These are phyloP conservation scores for Microthlaspi erraticum DNA, from an alignment of 345 rosid genomes.

Conservation along the genomic window DNA sequence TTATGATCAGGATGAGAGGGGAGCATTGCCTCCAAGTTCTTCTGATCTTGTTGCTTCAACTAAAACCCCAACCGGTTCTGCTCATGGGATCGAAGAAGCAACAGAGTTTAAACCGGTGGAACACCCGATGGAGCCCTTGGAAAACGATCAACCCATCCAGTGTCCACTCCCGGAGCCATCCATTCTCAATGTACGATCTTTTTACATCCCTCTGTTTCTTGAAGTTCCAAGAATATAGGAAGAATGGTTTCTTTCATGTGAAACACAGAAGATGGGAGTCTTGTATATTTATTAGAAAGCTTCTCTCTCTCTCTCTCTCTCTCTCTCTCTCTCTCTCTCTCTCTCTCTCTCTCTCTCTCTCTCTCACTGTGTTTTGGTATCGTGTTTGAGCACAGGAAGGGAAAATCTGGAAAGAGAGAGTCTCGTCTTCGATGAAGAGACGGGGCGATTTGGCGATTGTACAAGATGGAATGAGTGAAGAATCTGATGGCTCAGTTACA, in stretches of 20 bases:
- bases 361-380: background rate
- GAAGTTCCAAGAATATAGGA: background rate
- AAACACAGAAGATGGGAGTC: background rate
- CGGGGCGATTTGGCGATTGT: slow-evolving; percentile 64
- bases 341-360: background rate
- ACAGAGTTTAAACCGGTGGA: slow-evolving; percentile 93
- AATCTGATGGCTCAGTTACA: slow-evolving; percentile 46
- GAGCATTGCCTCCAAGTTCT: slow-evolving; percentile 61
- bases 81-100: slow-evolving; percentile 83
- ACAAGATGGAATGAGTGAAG: slow-evolving; percentile 60
- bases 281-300: background rate
- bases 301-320: background rate
- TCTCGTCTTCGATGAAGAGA: slow-evolving; percentile 67
- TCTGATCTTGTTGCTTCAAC: slow-evolving; percentile 45
- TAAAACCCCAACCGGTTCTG: slow-evolving; percentile 38
- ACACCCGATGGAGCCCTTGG: slow-evolving; percentile 81
- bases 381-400: slow-evolving; percentile 62
- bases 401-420: slow-evolving; percentile 87
- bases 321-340: background rate
- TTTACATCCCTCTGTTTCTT: slow-evolving; percentile 22
- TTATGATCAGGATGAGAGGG: slow-evolving; percentile 63
- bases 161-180: slow-evolving; percentile 91
- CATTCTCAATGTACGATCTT: slow-evolving; percentile 74
- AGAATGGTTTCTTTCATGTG: background rate
- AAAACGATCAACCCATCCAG: slow-evolving; percentile 76